These are phyloP conservation scores for Plasmodium coatneyi DNA, from an alignment of 169 alveolate genomes.

Conservation along the genomic window DNA sequence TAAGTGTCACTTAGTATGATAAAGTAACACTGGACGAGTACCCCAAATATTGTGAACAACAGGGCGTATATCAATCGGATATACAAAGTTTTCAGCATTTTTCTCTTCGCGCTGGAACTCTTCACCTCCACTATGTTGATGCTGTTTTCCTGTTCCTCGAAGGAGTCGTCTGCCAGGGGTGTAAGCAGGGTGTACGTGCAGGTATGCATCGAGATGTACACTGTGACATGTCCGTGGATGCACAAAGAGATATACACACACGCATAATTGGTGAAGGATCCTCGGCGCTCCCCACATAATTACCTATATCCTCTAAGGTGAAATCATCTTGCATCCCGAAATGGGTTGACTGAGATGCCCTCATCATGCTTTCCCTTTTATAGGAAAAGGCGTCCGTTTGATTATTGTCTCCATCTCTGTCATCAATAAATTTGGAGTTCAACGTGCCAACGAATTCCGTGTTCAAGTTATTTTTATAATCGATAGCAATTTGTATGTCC, in stretches of 20 bases:
- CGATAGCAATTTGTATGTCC: background rate
- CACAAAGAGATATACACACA: background rate
- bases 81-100: slow-evolving; percentile 7
- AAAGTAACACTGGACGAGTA: slow-evolving; percentile 71
- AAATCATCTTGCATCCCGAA: slow-evolving; percentile 18
- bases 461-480: background rate
- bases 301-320: slow-evolving; percentile 21
- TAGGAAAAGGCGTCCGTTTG: background rate
- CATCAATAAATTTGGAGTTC: slow-evolving; percentile 3
- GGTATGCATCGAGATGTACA: background rate
- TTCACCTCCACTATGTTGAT: background rate
- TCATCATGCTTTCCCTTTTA: slow-evolving; percentile 1
- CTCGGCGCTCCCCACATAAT: background rate
- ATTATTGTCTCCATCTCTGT: background rate
- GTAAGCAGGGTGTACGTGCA: background rate
- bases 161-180: slow-evolving; percentile 1
- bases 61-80: slow-evolving; percentile 54
- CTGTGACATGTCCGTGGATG: background rate
- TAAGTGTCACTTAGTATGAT: slow-evolving; percentile 58
- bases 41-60: slow-evolving; percentile 14
- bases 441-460: background rate
- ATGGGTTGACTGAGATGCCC: background rate
- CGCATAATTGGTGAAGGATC: background rate
- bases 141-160: background rate
- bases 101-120: background rate